Conservation (phyloP, 352 stramenopile genomes). For the Pythium rishiriense region DNA sequence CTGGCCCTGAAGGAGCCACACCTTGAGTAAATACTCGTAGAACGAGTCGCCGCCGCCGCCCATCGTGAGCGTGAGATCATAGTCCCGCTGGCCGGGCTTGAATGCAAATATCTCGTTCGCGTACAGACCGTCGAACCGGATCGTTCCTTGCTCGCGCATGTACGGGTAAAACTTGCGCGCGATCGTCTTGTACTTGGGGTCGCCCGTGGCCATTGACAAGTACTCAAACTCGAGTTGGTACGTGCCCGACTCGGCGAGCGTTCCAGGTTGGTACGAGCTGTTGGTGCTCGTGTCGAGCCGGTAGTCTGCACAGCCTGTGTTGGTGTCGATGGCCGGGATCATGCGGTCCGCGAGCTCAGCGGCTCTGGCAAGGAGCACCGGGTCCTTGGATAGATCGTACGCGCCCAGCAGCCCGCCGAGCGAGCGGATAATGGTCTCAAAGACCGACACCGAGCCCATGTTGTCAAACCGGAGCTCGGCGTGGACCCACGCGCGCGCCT, state of each 20-base stretch:
- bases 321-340: constrained; percentile 87
- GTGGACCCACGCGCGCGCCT: constrained; percentile 87
- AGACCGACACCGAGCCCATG: constrained; percentile 91
- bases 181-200: constrained; percentile 69
- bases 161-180: constrained; percentile 67
- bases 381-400: constrained; percentile 90
- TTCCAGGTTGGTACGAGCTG: constrained; percentile 39
- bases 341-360: constrained; percentile 91
- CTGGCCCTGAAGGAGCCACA: constrained; percentile 94
- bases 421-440: constrained; percentile 99
- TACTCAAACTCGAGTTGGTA: constrained; percentile 86
- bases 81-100: constrained; percentile 4
- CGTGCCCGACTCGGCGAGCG: constrained; percentile 74
- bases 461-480: constrained; percentile 79
- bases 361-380: constrained; percentile 92
- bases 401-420: constrained; percentile 96
- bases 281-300: constrained; percentile 88
- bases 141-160: constrained; percentile 29
- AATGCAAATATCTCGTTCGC: constrained; percentile 72
- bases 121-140: constrained; percentile 85
- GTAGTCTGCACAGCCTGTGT: constrained; percentile 88
- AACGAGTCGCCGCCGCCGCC: constrained; percentile 97
- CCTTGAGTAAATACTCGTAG: constrained; percentile 99
- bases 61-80: constrained; percentile 70
- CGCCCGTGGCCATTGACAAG: constrained; percentile 71